A percentile compares a stretch with the other conserved stretches of the same genome.
phyloP scores from a whole-genome alignment of 192 early-diverging fungal genomes.

The Geosiphon pyriformis region DNA sequence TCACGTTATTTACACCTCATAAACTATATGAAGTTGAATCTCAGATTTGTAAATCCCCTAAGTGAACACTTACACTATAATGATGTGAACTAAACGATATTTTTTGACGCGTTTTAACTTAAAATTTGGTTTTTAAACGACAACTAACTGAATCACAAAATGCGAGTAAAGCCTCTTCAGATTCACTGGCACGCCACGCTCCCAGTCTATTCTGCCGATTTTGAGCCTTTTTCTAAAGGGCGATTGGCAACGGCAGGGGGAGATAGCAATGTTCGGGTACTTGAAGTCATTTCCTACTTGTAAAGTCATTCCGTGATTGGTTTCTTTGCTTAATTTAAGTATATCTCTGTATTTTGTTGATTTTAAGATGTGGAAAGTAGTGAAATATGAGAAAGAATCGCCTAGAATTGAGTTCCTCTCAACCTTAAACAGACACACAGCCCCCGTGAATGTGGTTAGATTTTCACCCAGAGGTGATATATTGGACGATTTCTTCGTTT shows the following conservation, averaged over 20 bases:
- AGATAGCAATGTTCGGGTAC: constrained; percentile 82
- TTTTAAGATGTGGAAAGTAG: constrained; percentile 56
- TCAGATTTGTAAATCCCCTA: no score
- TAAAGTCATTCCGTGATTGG: no score
- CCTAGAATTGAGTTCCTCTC: constrained; percentile 73
- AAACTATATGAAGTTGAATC: no score
- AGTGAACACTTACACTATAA: no score
- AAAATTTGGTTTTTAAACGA: background rate
- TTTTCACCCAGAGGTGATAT: constrained; percentile 67
- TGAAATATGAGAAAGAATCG: constrained; percentile 38
- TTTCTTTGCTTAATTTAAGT: no score
- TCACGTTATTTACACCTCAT: no score
- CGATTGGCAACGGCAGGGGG: constrained; percentile 88
- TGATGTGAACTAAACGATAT: no score
- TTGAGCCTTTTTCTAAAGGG: constrained; percentile 54
- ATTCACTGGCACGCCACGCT: constrained; percentile 94
- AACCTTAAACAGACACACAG: constrained; percentile 77
- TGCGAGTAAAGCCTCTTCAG: constrained; percentile 54
- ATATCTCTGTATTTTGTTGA: no score
- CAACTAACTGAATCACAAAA: background rate
- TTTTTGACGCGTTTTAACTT: no score
- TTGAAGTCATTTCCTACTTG: no score
- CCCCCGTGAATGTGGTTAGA: constrained; percentile 88
- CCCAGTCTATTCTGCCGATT: constrained; percentile 89
- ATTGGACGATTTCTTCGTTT: background rate